phyloP scores from a whole-genome alignment of 1,139 yeast genomes.

The Candida labiduridarum region DNA sequence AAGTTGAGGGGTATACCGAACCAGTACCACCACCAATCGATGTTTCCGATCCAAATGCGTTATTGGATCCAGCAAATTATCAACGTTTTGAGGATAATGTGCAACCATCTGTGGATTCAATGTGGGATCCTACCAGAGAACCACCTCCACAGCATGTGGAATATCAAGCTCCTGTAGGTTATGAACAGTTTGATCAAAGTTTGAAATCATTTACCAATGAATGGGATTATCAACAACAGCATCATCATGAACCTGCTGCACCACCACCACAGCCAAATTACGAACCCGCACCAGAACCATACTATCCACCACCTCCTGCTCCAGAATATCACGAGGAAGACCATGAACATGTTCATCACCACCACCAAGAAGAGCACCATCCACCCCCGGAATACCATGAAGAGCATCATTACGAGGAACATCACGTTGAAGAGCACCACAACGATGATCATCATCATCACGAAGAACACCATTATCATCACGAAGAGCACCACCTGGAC shows the following conservation, averaged over 20 bases:
- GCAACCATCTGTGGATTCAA: slow-evolving; percentile 27
- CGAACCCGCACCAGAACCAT: slow-evolving; percentile 1
- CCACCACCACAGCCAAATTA: neutral
- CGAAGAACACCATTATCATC: slow-evolving; percentile 3
- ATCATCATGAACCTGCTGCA: slow-evolving; percentile 6
- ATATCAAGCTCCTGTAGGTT: neutral
- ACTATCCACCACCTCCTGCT: slow-evolving; percentile 5
- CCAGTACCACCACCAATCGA: slow-evolving; percentile 10
- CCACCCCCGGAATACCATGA: slow-evolving; percentile 4
- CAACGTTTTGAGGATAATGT: slow-evolving; percentile 22
- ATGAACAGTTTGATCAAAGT: slow-evolving; percentile 12
- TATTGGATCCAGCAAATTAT: slow-evolving; percentile 31
- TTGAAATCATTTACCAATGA: slow-evolving; percentile 16
- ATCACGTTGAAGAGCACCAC: slow-evolving; percentile 4
- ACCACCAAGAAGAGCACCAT: slow-evolving; percentile 7
- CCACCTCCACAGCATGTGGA: slow-evolving; percentile 32
- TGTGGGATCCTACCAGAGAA: slow-evolving; percentile 44
- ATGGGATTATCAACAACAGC: slow-evolving; percentile 19
- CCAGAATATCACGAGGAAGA: slow-evolving; percentile 5
- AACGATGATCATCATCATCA: slow-evolving; percentile 10
- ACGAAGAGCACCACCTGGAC: slow-evolving; percentile 6
- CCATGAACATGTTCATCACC: slow-evolving; percentile 7
- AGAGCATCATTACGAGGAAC: slow-evolving; percentile 6
- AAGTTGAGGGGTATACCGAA: slow-evolving; percentile 6
- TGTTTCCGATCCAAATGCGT: slow-evolving; percentile 24